phyloP scores from a whole-genome alignment of 805 yeast genomes.

The Monosporozyma aquatica region DNA sequence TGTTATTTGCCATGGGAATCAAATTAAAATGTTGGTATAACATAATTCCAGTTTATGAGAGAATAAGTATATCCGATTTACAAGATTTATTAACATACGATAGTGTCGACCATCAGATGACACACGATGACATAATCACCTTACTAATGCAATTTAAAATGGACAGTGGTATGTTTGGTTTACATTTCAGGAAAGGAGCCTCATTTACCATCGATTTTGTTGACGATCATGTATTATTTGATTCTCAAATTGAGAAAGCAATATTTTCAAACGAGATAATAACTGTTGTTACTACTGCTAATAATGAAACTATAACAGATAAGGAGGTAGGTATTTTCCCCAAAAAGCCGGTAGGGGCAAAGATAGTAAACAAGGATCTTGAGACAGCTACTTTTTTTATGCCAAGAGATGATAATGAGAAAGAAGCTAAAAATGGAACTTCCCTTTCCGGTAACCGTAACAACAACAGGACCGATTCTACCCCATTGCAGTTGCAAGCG shows the following conservation, averaged over 20 bases:
- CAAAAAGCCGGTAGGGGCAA: no score
- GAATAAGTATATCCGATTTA: constrained; percentile 23
- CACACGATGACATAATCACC: constrained; percentile 22
- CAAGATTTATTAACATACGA: constrained; percentile 12
- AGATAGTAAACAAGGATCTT: no score
- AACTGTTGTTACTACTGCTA: background rate
- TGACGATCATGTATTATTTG: constrained; percentile 19
- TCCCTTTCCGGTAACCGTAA: no score
- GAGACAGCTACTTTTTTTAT: no score
- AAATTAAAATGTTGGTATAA: constrained; percentile 20
- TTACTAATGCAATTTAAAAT: constrained; percentile 24
- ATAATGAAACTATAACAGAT: background rate
- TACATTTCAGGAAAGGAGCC: background rate
- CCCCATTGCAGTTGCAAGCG: no score
- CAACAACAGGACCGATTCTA: no score
- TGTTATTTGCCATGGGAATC: constrained; percentile 13
- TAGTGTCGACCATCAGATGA: constrained; percentile 2
- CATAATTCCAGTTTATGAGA: constrained; percentile 23
- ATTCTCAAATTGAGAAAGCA: no score
- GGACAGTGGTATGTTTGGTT: constrained; percentile 10
- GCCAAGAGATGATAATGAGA: no score
- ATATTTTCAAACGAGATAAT: background rate
- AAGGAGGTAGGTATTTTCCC: no score
- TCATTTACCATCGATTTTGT: constrained; percentile 26
- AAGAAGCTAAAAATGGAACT: no score